Conservation (phyloP, 129 eudicot species). For the Chrysanthemum makinoi region DNA sequence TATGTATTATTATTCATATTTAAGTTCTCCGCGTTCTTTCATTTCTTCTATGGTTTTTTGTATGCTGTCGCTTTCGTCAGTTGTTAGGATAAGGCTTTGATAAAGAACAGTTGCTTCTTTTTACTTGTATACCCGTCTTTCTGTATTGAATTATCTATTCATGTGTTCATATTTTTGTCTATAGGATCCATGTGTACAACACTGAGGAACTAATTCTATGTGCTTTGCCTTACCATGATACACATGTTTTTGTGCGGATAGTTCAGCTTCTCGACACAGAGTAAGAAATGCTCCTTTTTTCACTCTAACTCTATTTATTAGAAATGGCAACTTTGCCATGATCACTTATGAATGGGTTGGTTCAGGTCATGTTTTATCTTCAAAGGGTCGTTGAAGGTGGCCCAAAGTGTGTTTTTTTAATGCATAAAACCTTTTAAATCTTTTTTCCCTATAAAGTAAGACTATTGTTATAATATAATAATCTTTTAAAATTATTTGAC, state of each 20-base stretch:
- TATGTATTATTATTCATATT: slow-evolving; percentile 28
- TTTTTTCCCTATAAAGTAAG: background rate
- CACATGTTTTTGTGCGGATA: slow-evolving; percentile 74
- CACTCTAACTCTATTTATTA: background rate
- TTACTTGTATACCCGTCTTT: background rate
- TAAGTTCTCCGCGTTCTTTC: slow-evolving; percentile 9
- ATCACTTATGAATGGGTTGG: background rate
- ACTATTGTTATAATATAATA: background rate
- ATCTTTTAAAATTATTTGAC: background rate
- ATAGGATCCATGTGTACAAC: slow-evolving; percentile 78
- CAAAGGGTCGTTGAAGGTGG: background rate
- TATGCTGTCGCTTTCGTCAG: no score
- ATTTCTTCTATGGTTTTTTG: no score
- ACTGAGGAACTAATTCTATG: slow-evolving; percentile 78
- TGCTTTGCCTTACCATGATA: slow-evolving; percentile 87
- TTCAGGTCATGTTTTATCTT: background rate
- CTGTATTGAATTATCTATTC: background rate
- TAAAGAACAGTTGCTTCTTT: background rate
- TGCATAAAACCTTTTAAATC: background rate
- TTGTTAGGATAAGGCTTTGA: no score
- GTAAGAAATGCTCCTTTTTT: slow-evolving; percentile 41
- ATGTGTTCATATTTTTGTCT: slow-evolving; percentile 13
- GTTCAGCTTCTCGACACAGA: slow-evolving; percentile 73
- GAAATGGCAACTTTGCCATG: background rate
- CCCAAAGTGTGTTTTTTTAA: background rate